Conservation (phyloP, 2,329 filamentous ascomycete species). For the Periconia digitata region DNA sequence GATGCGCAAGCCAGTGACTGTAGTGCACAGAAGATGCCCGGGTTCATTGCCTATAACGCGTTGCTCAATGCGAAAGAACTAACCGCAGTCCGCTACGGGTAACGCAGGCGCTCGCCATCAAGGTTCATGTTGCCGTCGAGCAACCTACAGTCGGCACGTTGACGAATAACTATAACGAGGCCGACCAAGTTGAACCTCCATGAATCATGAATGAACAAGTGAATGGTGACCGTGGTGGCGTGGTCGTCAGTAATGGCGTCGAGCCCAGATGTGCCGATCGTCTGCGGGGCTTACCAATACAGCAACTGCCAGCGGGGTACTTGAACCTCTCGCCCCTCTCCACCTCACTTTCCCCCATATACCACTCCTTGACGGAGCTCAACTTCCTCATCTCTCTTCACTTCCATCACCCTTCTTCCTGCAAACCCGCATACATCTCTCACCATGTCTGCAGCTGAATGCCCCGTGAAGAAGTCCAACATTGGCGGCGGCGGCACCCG, state of each 20-base stretch:
- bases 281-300: conserved; percentile 12
- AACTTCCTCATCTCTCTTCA: background rate
- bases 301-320: conserved; percentile 4
- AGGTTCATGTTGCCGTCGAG: too few species aligned
- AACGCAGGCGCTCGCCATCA: too few species aligned
- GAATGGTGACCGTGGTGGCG: background rate
- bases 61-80: background rate
- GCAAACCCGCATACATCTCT: background rate
- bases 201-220: background rate
- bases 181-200: too few species aligned
- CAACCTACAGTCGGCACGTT: too few species aligned
- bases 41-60: background rate
- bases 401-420: background rate
- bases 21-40: too few species aligned
- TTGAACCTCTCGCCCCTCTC: conserved; percentile 1
- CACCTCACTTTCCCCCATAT: background rate
- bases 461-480: conserved; percentile 38
- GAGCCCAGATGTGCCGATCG: conserved; percentile 8
- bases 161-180: background rate
- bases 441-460: conserved; percentile 36
- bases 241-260: conserved; percentile 1
- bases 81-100: too few species aligned
- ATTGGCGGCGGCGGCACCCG: conserved; percentile 63
- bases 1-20: too few species aligned
- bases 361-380: background rate